Evolutionary conservation across 164 flowering plant species (phyloP).

Genomic region (Kingdonia uniflora): DNA sequence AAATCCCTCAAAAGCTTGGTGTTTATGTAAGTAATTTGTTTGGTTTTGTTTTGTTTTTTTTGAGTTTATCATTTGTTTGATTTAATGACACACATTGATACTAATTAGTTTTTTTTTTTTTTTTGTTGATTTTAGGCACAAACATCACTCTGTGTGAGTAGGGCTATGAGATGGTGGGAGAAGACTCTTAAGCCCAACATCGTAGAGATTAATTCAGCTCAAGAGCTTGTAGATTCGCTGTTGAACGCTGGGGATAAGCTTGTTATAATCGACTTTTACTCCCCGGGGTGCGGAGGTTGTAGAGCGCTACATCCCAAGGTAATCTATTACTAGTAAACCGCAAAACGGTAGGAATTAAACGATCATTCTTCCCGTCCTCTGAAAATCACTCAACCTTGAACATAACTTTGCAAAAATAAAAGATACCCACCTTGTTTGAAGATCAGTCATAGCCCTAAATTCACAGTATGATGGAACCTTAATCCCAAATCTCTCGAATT

Average conservation of each 20-base stretch:
- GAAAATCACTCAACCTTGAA: no score
- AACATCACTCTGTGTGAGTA: slow-evolving; percentile 37
- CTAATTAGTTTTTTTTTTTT: neutral
- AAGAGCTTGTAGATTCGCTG: slow-evolving; percentile 48
- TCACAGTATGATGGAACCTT: no score
- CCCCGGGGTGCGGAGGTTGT: slow-evolving; percentile 97
- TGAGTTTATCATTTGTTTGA: neutral
- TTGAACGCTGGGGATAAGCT: slow-evolving; percentile 56
- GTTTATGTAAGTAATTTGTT: slow-evolving; percentile 22
- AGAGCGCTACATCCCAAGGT: slow-evolving; percentile 93
- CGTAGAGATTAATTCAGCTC: slow-evolving; percentile 69
- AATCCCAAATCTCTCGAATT: no score
- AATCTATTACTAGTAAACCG: slow-evolving; percentile 4
- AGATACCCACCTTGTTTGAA: neutral
- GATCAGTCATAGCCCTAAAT: no score
- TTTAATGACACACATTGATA: no score
- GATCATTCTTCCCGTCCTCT: no score
- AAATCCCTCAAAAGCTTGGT: slow-evolving; percentile 17
- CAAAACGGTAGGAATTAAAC: no score
- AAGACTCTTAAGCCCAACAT: slow-evolving; percentile 61
- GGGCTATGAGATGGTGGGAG: slow-evolving; percentile 76
- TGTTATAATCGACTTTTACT: slow-evolving; percentile 72
- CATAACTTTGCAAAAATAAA: neutral
- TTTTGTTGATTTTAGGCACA: slow-evolving; percentile 37
- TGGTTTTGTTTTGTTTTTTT: neutral